phyloP scores from a whole-genome alignment of 768 basidiomycete genomes.

The Suillus cothurnatus region DNA sequence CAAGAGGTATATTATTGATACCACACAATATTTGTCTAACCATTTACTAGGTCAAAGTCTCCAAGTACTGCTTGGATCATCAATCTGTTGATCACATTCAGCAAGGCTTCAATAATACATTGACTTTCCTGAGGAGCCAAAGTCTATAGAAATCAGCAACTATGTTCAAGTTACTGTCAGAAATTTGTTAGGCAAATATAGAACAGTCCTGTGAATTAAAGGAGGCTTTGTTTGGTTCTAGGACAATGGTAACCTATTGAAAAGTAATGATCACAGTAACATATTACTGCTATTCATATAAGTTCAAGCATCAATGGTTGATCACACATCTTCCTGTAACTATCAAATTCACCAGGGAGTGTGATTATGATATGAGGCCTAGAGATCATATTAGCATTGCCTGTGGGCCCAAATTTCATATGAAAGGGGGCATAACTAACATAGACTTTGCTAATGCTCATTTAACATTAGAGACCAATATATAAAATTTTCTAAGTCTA shows the following conservation, averaged over 20 bases:
- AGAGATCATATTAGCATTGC: not conserved
- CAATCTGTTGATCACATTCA: fast-evolving
- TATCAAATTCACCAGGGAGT: not conserved
- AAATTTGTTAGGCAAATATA: not conserved
- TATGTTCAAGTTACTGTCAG: not conserved
- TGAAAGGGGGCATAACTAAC: too few relatives aligned
- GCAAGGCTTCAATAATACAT: not conserved
- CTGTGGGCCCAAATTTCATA: too few relatives aligned
- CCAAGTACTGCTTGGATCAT: not conserved
- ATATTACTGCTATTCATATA: fast-evolving
- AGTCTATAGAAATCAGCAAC: not conserved
- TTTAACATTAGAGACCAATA: too few relatives aligned
- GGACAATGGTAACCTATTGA: not conserved
- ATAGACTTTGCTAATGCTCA: too few relatives aligned
- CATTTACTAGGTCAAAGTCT: not conserved
- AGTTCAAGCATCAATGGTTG: not conserved
- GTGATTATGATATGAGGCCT: not conserved
- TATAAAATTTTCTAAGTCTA: too few relatives aligned
- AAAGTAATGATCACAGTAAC: too few relatives aligned
- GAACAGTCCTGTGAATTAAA: not conserved
- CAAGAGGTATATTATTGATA: not conserved
- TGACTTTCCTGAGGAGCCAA: not conserved
- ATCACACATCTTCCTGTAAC: not conserved
- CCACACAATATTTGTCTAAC: too few relatives aligned
- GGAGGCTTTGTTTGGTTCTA: not conserved